Base-by-base conservation (phyloP, 1,284 basidiomycete genomes). In the Moniliella sp. region DNA sequence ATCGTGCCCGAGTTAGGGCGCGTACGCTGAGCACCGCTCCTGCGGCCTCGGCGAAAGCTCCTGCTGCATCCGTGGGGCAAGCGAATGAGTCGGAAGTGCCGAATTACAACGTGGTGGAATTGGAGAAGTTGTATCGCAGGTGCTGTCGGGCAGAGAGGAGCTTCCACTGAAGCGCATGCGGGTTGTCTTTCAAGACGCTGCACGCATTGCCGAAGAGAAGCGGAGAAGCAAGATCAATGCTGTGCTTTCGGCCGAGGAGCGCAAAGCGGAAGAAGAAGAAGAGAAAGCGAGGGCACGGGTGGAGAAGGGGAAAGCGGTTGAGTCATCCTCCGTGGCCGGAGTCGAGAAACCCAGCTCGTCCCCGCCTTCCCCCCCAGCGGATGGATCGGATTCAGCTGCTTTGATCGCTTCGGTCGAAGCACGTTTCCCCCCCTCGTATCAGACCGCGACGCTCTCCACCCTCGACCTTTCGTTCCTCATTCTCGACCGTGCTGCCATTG, bases 121-220 rank as follows among this genome's bases (percentile, higher is more conserved):
- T 59, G 17, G 48, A 57, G 28, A 35, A 39, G 7, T 40, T 59
- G 25, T 59, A 59, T 25, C 37, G 49, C n/a, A 43, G 51, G 18
- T 57, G 54, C 32, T 59, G 56, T 27, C 40, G 48, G n/a, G 48
- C 46, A 47, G 56, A 17, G 54, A 59, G 34, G 54, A 59, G 34
- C 40, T 36, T 32, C 52, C 54, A 4, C 39, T 54, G 15, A 51
- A 51, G 19, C 51, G 48, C 39, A 51, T 54, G 50, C 36, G 50
- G 3, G 34, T 39, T 5, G 44, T 51, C 31, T 54, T 54, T 18
- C 43, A 48, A 31, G 43, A 49, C n/a, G 47, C 45, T 2, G 38
- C 40, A 2, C 42, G 42, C 5, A 21, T 21, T 5, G 31, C 31
- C 8, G 30, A 19, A 15, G n/a, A 18, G 30, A 21, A 15, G 13